These are phyloP conservation scores for Exserohilum rostratum DNA, from an alignment of 2,329 filamentous ascomycete species.

Conservation along the genomic window DNA sequence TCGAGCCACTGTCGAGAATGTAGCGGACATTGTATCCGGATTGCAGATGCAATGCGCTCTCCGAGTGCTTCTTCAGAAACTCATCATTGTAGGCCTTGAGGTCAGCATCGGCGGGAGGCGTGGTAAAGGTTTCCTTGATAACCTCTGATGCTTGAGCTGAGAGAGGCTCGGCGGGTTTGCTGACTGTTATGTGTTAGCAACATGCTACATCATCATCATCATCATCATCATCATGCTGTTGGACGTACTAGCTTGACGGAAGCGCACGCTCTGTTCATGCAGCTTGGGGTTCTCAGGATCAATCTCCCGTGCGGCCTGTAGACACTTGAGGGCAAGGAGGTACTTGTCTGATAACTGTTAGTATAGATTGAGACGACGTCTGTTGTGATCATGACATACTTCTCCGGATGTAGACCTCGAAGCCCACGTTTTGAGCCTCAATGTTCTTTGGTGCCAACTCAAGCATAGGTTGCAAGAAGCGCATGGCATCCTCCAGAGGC, in stretches of 20 bases:
- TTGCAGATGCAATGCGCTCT: constrained; percentile 67
- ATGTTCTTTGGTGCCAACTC: constrained; percentile 82
- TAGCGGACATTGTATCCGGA: constrained; percentile 66
- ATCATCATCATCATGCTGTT: not conserved
- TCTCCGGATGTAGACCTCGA: constrained; percentile 85
- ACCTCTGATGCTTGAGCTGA: constrained; percentile 72
- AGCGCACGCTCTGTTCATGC: constrained; percentile 74
- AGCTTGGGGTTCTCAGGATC: constrained; percentile 72
- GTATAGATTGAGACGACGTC: not conserved
- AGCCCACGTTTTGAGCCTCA: constrained; percentile 82
- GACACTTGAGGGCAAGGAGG: constrained; percentile 82
- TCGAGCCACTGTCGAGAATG: constrained; percentile 63
- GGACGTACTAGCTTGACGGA: constrained; percentile 64
- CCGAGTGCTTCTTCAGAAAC: constrained; percentile 67
- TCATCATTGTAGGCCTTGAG: constrained; percentile 70
- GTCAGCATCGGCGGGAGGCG: constrained; percentile 62
- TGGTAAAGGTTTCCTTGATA: constrained; percentile 69
- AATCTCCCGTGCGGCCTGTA: constrained; percentile 74
- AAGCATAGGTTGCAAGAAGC: constrained; percentile 80
- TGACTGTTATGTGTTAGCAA: constrained; percentile 30
- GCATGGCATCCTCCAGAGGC: constrained; percentile 84
- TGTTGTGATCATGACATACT: constrained; percentile 62
- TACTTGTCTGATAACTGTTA: constrained; percentile 71
- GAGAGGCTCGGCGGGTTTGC: constrained; percentile 54
- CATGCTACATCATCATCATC: not conserved